Evolutionary conservation across 257 asterid genomes (phyloP).

Genomic region (Gentiana dahurica): DNA sequence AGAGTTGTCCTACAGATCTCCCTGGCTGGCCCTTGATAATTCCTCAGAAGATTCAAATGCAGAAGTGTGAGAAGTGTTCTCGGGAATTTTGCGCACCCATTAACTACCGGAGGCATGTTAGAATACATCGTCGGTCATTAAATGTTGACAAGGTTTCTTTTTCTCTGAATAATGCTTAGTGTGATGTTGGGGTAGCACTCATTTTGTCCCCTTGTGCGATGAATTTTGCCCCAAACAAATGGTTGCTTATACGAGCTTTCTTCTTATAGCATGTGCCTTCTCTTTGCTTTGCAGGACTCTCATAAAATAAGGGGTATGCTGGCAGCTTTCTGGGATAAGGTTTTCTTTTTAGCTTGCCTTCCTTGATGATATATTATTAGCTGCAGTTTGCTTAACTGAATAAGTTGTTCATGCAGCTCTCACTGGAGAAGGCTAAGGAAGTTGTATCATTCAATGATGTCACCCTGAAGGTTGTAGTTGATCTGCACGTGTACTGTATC

Average conservation of each 20-base stretch:
- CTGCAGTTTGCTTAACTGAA: conserved; percentile 9
- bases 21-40: conserved; percentile 89
- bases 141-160: conserved; percentile 60
- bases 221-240: no score
- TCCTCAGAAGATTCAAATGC: conserved; percentile 69
- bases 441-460: conserved; percentile 49
- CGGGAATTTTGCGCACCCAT: conserved; percentile 75
- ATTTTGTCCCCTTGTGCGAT: no score
- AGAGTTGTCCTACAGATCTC: conserved; percentile 31
- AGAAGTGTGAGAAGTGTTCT: conserved; percentile 86
- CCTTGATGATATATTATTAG: conserved; percentile 8
- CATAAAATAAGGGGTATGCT: conserved; percentile 58
- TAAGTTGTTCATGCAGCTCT: conserved; percentile 42
- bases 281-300: conserved; percentile 46
- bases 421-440: conserved; percentile 63
- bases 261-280: background rate
- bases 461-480: conserved; percentile 47
- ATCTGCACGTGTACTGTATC: no score
- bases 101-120: conserved; percentile 83
- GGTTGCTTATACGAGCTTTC: no score
- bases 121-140: conserved; percentile 80
- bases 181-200: background rate
- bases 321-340: conserved; percentile 97
- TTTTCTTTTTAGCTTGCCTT: conserved; percentile 19
- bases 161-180: background rate